phyloP scores from a whole-genome alignment of 768 basidiomycete species.

The Cystobasidiopsis lactophilus region DNA sequence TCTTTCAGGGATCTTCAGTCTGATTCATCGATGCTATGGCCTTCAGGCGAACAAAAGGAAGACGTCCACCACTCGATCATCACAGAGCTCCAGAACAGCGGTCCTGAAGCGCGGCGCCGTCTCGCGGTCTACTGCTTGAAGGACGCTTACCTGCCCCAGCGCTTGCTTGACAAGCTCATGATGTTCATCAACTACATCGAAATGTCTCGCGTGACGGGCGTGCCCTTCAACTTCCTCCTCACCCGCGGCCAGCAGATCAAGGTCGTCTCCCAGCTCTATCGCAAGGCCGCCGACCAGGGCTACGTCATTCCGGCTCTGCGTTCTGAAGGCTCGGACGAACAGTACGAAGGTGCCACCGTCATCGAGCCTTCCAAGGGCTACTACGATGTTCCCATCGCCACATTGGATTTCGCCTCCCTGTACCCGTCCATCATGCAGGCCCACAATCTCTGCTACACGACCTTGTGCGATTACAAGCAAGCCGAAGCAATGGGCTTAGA shows the following conservation, averaged over 20 bases:
- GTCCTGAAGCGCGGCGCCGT: slow-evolving; percentile 70
- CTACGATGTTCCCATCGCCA: slow-evolving; percentile 90
- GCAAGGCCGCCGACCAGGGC: slow-evolving; percentile 73
- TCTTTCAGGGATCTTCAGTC: neutral
- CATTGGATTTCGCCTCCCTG: slow-evolving; percentile 90
- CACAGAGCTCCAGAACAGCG: slow-evolving; percentile 91
- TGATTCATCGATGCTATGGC: neutral
- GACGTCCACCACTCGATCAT: slow-evolving; percentile 98
- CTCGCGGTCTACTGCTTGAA: slow-evolving; percentile 95
- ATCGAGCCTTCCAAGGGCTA: slow-evolving; percentile 92
- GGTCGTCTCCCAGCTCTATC: slow-evolving; percentile 82
- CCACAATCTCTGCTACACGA: slow-evolving; percentile 95
- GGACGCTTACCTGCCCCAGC: slow-evolving; percentile 96
- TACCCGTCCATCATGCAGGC: slow-evolving; percentile 99
- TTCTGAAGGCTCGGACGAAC: slow-evolving; percentile 81
- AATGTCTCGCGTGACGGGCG: slow-evolving; percentile 99
- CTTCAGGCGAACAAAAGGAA: slow-evolving; percentile 71
- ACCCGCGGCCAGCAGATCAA: slow-evolving; percentile 96
- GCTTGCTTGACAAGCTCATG: slow-evolving; percentile 92
- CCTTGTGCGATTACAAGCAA: slow-evolving; percentile 57
- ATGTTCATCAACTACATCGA: slow-evolving; percentile 96
- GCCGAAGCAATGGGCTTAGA: slow-evolving; percentile 55
- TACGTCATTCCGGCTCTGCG: slow-evolving; percentile 73
- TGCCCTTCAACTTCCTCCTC: slow-evolving; percentile 89
- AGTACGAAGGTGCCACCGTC: slow-evolving; percentile 97